Conservation (phyloP, 2,329 filamentous ascomycete genomes). For the Eutypella sp. region DNA sequence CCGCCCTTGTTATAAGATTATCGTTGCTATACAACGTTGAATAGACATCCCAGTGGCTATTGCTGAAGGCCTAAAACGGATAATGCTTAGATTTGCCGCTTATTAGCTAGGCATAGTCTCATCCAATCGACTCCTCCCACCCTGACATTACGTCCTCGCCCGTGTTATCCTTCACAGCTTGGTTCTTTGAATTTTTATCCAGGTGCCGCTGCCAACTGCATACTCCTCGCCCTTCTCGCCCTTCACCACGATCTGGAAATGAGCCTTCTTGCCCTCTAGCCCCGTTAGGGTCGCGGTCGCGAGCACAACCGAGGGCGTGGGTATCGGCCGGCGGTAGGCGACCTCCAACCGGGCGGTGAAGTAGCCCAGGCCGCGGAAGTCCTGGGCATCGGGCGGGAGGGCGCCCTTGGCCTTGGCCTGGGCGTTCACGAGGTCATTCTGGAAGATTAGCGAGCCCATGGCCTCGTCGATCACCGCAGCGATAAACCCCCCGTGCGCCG, state of each 20-base stretch:
- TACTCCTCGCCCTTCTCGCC: conserved; percentile 6
- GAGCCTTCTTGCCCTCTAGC: conserved; percentile 13
- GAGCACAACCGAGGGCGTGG: conserved; percentile 12
- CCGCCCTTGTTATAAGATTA: too few species aligned
- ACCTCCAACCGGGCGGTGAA: conserved; percentile 14
- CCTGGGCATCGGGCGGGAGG: conserved; percentile 6
- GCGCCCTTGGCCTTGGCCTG: conserved; percentile 3
- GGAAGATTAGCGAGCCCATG: conserved; percentile 20
- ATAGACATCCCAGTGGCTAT: too few species aligned
- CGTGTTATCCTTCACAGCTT: not conserved
- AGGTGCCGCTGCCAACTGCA: conserved; percentile 7
- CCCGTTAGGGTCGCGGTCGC: conserved; percentile 10
- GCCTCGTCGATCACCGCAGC: conserved; percentile 22
- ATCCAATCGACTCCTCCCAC: too few species aligned
- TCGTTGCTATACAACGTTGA: too few species aligned
- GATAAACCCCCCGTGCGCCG: conserved; percentile 21
- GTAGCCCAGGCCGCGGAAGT: conserved; percentile 3
- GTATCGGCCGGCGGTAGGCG: conserved; percentile 10
- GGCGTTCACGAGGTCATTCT: conserved; percentile 14
- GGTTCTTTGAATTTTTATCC: conserved; percentile 1
- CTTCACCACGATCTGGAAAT: conserved; percentile 11
- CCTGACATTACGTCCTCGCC: too few species aligned
- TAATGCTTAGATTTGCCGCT: too few species aligned
- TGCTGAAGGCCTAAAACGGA: too few species aligned
- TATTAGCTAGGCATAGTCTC: too few species aligned